Base-by-base conservation (phyloP, 495 filamentous ascomycete species). In the Diplogelasinospora grovesii region DNA sequence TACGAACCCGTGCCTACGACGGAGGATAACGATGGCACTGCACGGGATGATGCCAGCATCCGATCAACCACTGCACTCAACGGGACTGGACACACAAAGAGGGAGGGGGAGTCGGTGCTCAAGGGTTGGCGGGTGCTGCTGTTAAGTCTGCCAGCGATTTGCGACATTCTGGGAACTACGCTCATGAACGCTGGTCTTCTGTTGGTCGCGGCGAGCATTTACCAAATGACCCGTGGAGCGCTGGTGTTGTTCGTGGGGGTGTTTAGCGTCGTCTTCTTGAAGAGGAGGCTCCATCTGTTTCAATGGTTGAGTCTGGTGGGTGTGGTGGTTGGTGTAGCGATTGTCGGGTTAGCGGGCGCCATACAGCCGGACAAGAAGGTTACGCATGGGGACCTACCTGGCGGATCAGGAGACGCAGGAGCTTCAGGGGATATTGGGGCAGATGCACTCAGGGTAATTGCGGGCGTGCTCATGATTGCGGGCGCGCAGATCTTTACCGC, bases 221-320 rank as follows among this genome's bases (percentile, higher is more conserved):
- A 96, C 69, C 92, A 98, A 60, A 98, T 98, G 92, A 97, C 90
- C 7, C 75, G 92, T 20, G 92, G 92, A 11, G 90, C 92, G 0
- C 70, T 98, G 19, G 89, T 97, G 11, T 70, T 98, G 4, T 98
- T 97, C 43, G 92, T 98, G 8, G 92, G 92, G 0, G 63, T 96
- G 0, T 96, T 98, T 69, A 94, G 87, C 56, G 89, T 98, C 5
- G 49, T 94, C 2, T 97, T 98, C 58, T 66, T 98, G 24, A 79
- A 74, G 39, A 79, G 87, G 22, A 80, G 75, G 49, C 70, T 97
- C 22, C 73, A 81, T 45, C 46, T 81, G 4, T 95, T 87, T 66
- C 89, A 97, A 56, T 98, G 92, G 92, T 67, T 82, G 44, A 82
- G 87, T 5, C 75, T 98, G 4, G 71, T 90, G 24, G 74, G 89